Conservation (phyloP, 805 yeast species). For the Teunomyces panamensis region DNA sequence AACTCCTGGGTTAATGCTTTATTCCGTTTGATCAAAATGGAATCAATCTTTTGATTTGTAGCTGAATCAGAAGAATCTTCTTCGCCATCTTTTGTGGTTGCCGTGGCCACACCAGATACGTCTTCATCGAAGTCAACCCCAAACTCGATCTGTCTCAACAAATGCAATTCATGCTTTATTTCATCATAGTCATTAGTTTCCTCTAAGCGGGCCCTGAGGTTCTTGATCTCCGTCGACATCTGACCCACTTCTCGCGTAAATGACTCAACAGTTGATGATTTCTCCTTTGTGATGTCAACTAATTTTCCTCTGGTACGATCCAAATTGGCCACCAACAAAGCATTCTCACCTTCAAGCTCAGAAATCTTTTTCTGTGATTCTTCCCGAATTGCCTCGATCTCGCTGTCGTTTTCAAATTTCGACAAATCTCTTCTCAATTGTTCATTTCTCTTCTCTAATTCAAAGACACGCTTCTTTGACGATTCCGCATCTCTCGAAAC, state of each 20-base stretch:
- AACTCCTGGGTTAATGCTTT: constrained; percentile 69
- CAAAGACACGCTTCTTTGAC: constrained; percentile 62
- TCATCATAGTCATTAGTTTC: constrained; percentile 73
- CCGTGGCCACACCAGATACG: constrained; percentile 10
- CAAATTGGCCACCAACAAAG: constrained; percentile 54
- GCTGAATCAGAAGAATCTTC: constrained; percentile 24
- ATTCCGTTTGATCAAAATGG: constrained; percentile 66
- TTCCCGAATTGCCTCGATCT: constrained; percentile 39
- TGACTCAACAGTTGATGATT: constrained; percentile 33
- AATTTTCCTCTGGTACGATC: constrained; percentile 45
- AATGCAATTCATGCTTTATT: constrained; percentile 68
- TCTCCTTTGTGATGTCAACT: constrained; percentile 18
- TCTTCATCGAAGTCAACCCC: constrained; percentile 45
- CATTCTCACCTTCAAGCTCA: constrained; percentile 69
- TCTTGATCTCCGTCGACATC: constrained; percentile 48
- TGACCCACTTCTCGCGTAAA: constrained; percentile 46
- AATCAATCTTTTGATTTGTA: constrained; percentile 40
- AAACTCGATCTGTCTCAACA: constrained; percentile 73
- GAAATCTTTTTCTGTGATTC: constrained; percentile 44
- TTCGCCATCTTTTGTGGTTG: constrained; percentile 23
- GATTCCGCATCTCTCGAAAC: constrained; percentile 74
- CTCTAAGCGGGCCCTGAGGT: constrained; percentile 48
- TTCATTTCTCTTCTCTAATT: constrained; percentile 76
- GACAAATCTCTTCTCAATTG: constrained; percentile 66
- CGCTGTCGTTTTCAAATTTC: constrained; percentile 46